A percentile compares a stretch with the other conserved stretches of the same genome.
phyloP scores from a whole-genome alignment of 2,329 filamentous ascomycete genomes.

The Colletotrichum lentis region DNA sequence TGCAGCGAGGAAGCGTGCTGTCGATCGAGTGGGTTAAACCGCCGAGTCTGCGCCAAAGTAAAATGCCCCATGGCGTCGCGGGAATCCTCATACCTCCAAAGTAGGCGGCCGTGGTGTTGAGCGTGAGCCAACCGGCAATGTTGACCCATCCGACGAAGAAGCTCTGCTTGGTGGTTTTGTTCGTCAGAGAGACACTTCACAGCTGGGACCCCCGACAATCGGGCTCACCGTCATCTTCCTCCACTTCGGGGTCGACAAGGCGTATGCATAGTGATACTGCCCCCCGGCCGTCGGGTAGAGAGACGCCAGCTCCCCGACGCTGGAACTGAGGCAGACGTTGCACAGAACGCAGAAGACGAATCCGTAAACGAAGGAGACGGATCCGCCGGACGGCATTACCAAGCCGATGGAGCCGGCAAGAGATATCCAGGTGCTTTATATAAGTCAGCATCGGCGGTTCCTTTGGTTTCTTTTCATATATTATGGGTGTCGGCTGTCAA shows the following conservation, averaged over 20 bases:
- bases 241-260: conserved; percentile 51
- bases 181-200: no score
- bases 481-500: no score
- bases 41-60: no score
- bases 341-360: conserved; percentile 57
- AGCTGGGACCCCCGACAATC: accelerated
- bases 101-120: conserved; percentile 54
- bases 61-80: no score
- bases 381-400: conserved; percentile 53
- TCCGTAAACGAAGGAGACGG: conserved; percentile 54
- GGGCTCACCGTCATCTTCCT: conserved; percentile 47
- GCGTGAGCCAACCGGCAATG: conserved; percentile 56
- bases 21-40: background rate
- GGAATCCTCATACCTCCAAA: conserved; percentile 50
- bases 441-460: background rate
- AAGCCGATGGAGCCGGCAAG: conserved; percentile 54
- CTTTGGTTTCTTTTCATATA: no score
- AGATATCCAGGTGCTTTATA: conserved; percentile 50
- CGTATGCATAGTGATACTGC: conserved; percentile 57
- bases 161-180: conserved; percentile 44
- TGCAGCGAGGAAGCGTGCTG: conserved; percentile 55
- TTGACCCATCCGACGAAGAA: conserved; percentile 56
- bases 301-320: conserved; percentile 53
- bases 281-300: conserved; percentile 58
- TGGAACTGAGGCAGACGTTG: conserved; percentile 53